Base-by-base conservation (phyloP, 2,329 filamentous ascomycete species). In the Microdochium paspali region DNA sequence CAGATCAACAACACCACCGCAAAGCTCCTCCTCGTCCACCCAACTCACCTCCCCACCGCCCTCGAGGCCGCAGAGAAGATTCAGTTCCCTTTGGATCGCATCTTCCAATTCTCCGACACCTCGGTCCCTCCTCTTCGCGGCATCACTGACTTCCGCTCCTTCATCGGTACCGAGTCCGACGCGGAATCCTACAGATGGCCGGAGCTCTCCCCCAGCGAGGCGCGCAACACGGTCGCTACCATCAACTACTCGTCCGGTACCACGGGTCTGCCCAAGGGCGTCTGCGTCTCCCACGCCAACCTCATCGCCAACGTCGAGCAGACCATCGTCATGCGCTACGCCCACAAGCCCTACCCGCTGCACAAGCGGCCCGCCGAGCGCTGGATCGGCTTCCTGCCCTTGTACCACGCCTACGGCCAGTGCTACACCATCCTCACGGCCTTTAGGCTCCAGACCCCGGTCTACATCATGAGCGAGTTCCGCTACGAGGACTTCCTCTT, bases 211-310 rank as follows among this genome's bases (percentile, higher is more conserved):
- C 52, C 62, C 3, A 44, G 60, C 10, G 63, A 70, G 44, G 64
- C 70, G 0, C 48, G 52, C 3, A 54, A 44, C 3, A 65, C 61
- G 6, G 55, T 67, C 24, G 85, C 88, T 0, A 95, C 93, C 59
- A 66, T 96, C 49, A 88, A 94, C 1, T 96, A 95, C 64, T 89
- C 84, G 44, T 90, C 85, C 9, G 91, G 91, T 7, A 97, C 91
- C 0, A 96, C 91, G 0, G 91, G 91, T 2, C 70, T 90, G 45
- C 90, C 91, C 0, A 97, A 97, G 66, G 91, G 90, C 15, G 91
- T 96, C 13, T 86, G 88, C 78, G 72, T 96, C 26, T 85, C 81
- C 7, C 91, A 97, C 65, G 65, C 69, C 54, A 96, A 96, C 62
- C 82, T 95, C 50, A 78, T 94, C 12, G 70, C 87, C 50, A 95